These are phyloP conservation scores for Zymoseptoria tritici DNA, from an alignment of 2,329 filamentous ascomycete species.

Conservation along the genomic window DNA sequence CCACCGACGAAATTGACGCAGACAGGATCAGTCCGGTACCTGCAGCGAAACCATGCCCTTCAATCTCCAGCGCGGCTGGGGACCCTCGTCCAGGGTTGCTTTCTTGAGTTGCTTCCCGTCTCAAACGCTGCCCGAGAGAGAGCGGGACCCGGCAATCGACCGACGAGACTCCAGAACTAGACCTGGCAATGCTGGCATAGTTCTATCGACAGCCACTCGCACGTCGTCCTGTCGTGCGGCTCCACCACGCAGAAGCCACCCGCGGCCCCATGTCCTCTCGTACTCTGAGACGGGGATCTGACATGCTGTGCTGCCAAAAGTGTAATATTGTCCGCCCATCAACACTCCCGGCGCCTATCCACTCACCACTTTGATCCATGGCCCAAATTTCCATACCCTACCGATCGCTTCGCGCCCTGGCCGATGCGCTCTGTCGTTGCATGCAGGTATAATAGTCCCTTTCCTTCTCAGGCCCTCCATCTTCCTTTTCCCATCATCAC, in stretches of 20 bases:
- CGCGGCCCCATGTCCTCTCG: no score
- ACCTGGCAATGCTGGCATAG: no score
- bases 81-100: not conserved
- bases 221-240: no score
- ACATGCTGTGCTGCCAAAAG: not conserved
- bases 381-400: not conserved
- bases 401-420: not conserved
- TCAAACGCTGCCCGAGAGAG: not conserved
- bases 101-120: not conserved
- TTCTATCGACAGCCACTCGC: no score
- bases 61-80: not conserved
- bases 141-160: not conserved
- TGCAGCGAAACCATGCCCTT: not conserved
- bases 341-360: not conserved
- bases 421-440: not conserved
- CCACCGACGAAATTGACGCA: not conserved
- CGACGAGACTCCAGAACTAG: not conserved
- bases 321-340: no score
- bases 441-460: not conserved
- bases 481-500: not conserved
- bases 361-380: not conserved
- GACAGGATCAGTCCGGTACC: not conserved
- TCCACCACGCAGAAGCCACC: no score
- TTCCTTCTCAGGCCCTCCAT: not conserved
- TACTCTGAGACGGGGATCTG: not conserved